Evolutionary conservation across 1,284 basidiomycete genomes (phyloP).

Genomic region (Trichosporon asahii): DNA sequence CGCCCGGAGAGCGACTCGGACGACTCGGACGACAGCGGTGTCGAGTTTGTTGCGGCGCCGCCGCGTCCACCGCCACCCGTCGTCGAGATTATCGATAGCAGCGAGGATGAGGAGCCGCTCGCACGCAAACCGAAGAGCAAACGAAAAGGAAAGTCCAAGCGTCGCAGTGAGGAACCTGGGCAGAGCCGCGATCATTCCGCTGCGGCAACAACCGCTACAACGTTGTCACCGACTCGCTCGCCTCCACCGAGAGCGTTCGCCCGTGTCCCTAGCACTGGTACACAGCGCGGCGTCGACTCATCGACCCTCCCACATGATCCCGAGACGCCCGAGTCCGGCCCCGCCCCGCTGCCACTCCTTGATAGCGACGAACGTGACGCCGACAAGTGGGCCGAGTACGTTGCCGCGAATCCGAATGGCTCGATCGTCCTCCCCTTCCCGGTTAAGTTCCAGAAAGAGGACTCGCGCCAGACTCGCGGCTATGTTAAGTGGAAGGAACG

Average conservation of each 20-base stretch:
- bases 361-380: not conserved
- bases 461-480: not conserved
- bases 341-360: not conserved
- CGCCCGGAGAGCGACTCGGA: not conserved
- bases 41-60: not conserved
- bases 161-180: not conserved
- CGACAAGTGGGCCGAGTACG: not conserved
- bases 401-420: not conserved
- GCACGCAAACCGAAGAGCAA: not conserved
- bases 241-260: not conserved
- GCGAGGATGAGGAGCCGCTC: not conserved
- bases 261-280: not conserved
- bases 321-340: not conserved
- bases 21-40: not conserved
- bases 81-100: not conserved
- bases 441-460: not conserved
- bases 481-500: not conserved
- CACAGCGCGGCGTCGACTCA: not conserved
- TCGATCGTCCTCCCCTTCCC: not conserved
- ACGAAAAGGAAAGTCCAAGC: not conserved
- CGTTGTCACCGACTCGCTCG: not conserved
- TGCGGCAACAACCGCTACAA: not conserved
- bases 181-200: not conserved
- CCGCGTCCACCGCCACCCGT: not conserved
- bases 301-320: not conserved